Percentiles rank a stretch among this genome's conserved stretches.
Evolutionary conservation across 75 land plant genomes (phyloP).

Genomic region (Sequoiadendron giganteum): DNA sequence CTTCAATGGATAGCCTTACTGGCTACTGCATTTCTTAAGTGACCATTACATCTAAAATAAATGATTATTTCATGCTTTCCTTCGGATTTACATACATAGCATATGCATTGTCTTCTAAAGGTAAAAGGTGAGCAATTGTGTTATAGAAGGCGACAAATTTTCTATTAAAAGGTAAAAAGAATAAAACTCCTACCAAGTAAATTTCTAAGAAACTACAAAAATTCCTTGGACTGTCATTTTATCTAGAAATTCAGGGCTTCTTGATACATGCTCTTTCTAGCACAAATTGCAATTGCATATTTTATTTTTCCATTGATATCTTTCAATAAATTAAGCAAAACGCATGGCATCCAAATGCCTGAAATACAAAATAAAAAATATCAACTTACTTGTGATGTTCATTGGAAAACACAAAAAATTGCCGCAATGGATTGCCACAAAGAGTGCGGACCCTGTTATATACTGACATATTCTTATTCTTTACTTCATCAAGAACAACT

Average conservation of each 20-base stretch:
- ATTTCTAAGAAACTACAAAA: neutral
- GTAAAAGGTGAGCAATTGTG: neutral
- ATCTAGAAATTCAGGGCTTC: neutral
- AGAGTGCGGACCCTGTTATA: slow-evolving; percentile 81
- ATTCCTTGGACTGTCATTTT: neutral
- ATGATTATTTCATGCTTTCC: neutral
- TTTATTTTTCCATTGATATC: neutral
- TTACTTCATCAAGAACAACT: slow-evolving; percentile 91
- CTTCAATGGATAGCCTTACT: neutral
- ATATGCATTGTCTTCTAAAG: neutral
- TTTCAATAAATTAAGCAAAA: neutral
- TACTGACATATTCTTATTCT: slow-evolving; percentile 81
- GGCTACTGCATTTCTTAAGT: neutral
- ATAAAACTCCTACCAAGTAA: neutral
- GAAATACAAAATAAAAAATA: neutral
- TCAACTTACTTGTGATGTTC: slow-evolving; percentile 75
- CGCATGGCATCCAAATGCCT: neutral
- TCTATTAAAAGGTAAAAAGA: neutral
- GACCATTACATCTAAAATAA: neutral
- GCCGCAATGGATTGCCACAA: slow-evolving; percentile 57
- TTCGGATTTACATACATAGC: neutral
- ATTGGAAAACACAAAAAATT: slow-evolving; percentile 90
- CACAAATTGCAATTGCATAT: neutral
- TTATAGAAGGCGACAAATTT: neutral
- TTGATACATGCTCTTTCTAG: neutral